Conservation (phyloP, 257 asterid genomes). For the Cordia subcordata region DNA sequence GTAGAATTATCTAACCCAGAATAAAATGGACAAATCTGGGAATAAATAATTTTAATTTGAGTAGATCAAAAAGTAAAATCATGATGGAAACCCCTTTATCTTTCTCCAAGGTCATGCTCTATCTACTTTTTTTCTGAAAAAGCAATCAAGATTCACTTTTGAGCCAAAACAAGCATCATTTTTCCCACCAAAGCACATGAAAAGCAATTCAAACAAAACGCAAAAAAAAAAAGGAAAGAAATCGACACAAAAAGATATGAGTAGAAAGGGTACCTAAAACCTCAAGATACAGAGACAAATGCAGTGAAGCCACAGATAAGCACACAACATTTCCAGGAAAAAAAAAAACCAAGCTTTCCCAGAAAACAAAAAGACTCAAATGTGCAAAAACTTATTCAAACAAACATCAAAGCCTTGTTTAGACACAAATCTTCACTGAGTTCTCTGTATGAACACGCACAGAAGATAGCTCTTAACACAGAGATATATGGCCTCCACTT, state of each 20-base stretch:
- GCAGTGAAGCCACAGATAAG: slow-evolving; percentile 17
- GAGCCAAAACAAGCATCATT: slow-evolving; percentile 19
- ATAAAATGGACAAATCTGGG: no score
- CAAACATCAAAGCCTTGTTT: no score
- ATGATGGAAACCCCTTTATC: not conserved
- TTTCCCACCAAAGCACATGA: slow-evolving; percentile 1
- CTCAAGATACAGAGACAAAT: slow-evolving; percentile 8
- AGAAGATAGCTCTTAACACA: not conserved
- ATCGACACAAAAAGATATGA: not conserved
- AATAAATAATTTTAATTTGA: not conserved
- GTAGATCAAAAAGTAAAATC: not conserved
- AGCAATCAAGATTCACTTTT: slow-evolving; percentile 25
- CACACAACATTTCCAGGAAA: slow-evolving; percentile 29
- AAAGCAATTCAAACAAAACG: not conserved
- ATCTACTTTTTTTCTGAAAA: not conserved
- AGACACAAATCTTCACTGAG: no score
- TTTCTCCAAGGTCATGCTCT: not conserved
- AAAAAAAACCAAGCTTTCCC: slow-evolving; percentile 20
- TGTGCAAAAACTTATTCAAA: not conserved
- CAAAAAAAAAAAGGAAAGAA: not conserved
- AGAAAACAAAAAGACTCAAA: slow-evolving; percentile 15
- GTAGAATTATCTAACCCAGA: no score
- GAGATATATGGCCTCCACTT: not conserved
- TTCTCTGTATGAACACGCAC: no score
- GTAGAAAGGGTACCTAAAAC: not conserved